Percentiles rank a stretch among this genome's conserved stretches.
Evolutionary conservation across 2,329 filamentous ascomycete genomes (phyloP).

Genomic region (Elsinoe ampelina): DNA sequence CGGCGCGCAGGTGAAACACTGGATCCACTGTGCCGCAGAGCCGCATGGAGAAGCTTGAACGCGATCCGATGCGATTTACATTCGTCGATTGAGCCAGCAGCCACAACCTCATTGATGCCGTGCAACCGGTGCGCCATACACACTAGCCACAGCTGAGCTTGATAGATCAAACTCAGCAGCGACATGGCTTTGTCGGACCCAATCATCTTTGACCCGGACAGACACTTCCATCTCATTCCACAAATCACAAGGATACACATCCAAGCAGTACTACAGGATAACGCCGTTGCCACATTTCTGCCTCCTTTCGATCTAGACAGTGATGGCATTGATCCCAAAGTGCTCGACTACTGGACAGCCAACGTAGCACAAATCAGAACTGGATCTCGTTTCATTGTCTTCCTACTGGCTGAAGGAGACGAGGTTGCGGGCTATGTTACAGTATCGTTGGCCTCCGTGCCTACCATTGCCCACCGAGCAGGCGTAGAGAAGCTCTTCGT

Average conservation of each 20-base stretch:
- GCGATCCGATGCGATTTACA: too few relatives aligned
- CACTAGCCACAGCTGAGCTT: too few relatives aligned
- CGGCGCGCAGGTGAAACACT: not conserved
- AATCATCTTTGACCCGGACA: not conserved
- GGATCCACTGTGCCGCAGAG: too few relatives aligned
- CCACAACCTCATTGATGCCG: too few relatives aligned
- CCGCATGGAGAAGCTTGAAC: too few relatives aligned
- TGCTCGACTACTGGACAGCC: conserved; percentile 49
- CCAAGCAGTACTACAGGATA: conserved; percentile 50
- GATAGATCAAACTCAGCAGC: not conserved
- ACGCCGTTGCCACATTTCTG: conserved; percentile 49
- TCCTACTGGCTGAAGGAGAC: conserved; percentile 18
- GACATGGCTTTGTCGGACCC: not conserved
- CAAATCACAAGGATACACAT: conserved; percentile 51
- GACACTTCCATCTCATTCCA: conserved; percentile 43
- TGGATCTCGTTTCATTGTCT: conserved; percentile 43
- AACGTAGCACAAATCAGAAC: conserved; percentile 40
- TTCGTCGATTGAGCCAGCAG: too few relatives aligned
- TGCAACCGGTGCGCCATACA: too few relatives aligned
- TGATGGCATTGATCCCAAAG: conserved; percentile 28
- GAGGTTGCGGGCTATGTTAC: conserved; percentile 48
- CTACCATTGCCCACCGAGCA: conserved; percentile 49
- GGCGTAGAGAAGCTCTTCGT: conserved; percentile 51
- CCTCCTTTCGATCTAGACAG: conserved; percentile 47
- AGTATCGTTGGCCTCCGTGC: conserved; percentile 42